phyloP scores from a whole-genome alignment of 139 green algal genomes.

The Coelastrella sp. region DNA sequence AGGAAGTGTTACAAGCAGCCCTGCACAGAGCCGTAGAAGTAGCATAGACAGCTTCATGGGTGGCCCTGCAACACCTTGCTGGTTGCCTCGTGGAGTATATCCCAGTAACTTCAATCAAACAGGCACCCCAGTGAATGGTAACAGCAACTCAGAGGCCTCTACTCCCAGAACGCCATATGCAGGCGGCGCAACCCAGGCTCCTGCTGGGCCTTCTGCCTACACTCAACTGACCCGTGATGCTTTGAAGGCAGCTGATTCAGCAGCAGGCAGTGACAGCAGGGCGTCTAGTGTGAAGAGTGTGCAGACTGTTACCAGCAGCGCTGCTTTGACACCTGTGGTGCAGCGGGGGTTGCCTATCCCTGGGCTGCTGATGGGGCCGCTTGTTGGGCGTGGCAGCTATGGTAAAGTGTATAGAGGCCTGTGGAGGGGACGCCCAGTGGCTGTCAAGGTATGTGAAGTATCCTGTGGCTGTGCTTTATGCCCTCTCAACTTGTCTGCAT shows the following conservation, averaged over 20 bases:
- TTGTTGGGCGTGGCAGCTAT: slow-evolving; percentile 62
- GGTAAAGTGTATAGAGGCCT: slow-evolving; percentile 60
- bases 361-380: slow-evolving; percentile 54
- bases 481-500: too few species aligned
- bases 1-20: too few species aligned
- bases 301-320: not conserved
- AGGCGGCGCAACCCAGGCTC: too few species aligned
- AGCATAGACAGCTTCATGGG: not conserved
- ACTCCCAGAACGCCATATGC: not conserved
- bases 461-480: too few species aligned
- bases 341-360: slow-evolving; percentile 16
- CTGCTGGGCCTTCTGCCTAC: too few species aligned
- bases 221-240: too few species aligned
- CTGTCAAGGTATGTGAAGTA: slow-evolving; percentile 63
- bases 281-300: not conserved
- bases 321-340: not conserved
- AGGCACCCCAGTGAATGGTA: not conserved
- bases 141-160: not conserved
- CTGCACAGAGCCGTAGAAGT: too few species aligned
- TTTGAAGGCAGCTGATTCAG: too few species aligned
- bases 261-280: not conserved
- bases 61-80: not conserved
- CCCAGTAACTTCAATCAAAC: not conserved
- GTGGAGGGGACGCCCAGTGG: slow-evolving; percentile 49
- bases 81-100: not conserved